These are phyloP conservation scores for Pelargonium cotyledonis DNA, from an alignment of 441 rosid species.

Conservation along the genomic window DNA sequence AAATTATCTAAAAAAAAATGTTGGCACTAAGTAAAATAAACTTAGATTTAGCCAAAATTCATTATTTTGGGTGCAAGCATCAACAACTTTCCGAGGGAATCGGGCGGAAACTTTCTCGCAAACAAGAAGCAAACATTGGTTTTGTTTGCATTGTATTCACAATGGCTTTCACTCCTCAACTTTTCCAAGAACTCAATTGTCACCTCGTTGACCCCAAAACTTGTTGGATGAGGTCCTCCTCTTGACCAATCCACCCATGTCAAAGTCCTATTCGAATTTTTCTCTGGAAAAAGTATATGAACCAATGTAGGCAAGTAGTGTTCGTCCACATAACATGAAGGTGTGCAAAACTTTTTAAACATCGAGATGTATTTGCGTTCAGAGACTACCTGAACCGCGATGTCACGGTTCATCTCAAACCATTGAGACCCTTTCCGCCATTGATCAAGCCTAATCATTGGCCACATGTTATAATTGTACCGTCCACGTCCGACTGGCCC, in stretches of 20 bases:
- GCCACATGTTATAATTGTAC: conserved; percentile 47
- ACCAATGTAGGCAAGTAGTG: conserved; percentile 89
- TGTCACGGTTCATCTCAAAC: conserved; percentile 69
- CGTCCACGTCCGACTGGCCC: conserved; percentile 83
- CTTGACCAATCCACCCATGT: conserved; percentile 93
- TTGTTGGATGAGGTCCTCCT: conserved; percentile 89
- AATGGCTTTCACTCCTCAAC: conserved; percentile 33
- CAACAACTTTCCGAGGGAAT: conserved; percentile 62
- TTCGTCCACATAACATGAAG: conserved; percentile 80
- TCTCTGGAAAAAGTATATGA: conserved; percentile 43
- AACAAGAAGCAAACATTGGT: conserved; percentile 54
- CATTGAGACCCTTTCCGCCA: conserved; percentile 98
- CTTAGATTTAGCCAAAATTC: background rate
- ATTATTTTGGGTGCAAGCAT: conserved; percentile 31
- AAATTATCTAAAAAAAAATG: too few species aligned
- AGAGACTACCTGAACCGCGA: conserved; percentile 52
- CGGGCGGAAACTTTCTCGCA: conserved; percentile 82
- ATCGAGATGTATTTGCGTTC: conserved; percentile 63
- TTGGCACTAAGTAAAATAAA: background rate
- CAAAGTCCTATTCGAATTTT: conserved; percentile 60
- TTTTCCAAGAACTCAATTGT: conserved; percentile 45
- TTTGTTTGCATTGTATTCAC: conserved; percentile 51
- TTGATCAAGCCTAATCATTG: conserved; percentile 55
- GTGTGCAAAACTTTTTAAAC: conserved; percentile 66
- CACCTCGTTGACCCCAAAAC: conserved; percentile 51